These are phyloP conservation scores for Xenosphaeropsis pyriputrescens DNA, from an alignment of 2,329 filamentous ascomycete species.

Conservation along the genomic window DNA sequence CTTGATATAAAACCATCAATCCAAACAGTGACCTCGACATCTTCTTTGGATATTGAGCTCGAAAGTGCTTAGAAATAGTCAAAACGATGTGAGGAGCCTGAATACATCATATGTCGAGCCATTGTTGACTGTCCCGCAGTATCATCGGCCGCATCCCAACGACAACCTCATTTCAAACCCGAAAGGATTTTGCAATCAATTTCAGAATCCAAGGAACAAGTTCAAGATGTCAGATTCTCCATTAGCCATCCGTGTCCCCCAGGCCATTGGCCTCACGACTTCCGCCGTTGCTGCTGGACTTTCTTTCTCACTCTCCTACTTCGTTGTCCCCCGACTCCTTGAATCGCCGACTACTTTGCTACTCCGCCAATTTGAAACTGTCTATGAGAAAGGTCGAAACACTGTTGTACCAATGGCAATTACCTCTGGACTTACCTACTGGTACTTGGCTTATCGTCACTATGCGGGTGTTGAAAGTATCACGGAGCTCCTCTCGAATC, in stretches of 20 bases:
- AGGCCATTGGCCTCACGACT: constrained; percentile 33
- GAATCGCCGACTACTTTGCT: constrained; percentile 38
- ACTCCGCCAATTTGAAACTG: constrained; percentile 35
- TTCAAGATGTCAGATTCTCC: too few species aligned
- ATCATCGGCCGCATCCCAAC: too few species aligned
- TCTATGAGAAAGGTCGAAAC: constrained; percentile 24
- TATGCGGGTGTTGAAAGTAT: constrained; percentile 13
- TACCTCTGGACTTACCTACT: constrained; percentile 25
- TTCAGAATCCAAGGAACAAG: too few species aligned
- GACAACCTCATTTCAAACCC: too few species aligned
- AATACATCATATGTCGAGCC: too few species aligned
- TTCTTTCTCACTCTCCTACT: constrained; percentile 24
- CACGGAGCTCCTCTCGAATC: constrained; percentile 17
- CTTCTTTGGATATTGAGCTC: too few species aligned
- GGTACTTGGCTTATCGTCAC: constrained; percentile 26
- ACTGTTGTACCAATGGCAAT: constrained; percentile 23
- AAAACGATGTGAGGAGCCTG: too few species aligned
- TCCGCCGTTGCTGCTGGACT: constrained; percentile 27
- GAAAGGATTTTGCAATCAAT: too few species aligned
- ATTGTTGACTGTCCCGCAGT: too few species aligned
- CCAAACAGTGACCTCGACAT: too few species aligned
- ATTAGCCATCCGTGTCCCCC: constrained; percentile 25
- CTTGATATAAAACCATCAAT: too few species aligned
- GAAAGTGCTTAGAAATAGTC: too few species aligned
- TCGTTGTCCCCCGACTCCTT: constrained; percentile 35